Base-by-base conservation (phyloP, 345 rosid species). In the Moricandia arvensis region DNA sequence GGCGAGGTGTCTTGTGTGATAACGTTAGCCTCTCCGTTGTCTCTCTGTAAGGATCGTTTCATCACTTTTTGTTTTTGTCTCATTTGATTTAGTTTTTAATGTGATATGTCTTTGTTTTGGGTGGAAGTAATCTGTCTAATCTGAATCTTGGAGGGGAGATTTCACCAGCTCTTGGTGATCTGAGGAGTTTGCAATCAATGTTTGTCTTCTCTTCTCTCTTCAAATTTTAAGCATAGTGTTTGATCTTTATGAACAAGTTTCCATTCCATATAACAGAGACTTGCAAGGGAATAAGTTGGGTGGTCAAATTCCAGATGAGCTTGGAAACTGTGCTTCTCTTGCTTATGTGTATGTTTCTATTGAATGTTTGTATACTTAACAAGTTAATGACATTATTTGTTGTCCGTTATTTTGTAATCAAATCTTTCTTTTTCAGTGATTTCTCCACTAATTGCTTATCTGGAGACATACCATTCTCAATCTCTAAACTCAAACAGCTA, bases 231-330 rank as follows among this genome's bases (percentile, higher is more conserved):
- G 11, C 13, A 13, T 38, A 21, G 41, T 30, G 24, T 13, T 43
- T 8, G 4, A 12, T 71, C 6, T 16, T 21, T 18, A 35, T 7
- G 10, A 21, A 35, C 12, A 11, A 29, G 27, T 30, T 30, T 35
- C 21, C 30, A 31, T 57, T 69, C 15, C 2, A 2, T 8, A 30
- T 59, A 21, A 69, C 85, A 96, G 99, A 64, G 98, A 96, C 72
- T 81, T 96, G 65, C 90, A 82, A 75, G 97, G 96, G 13, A 96
- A 93, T 71, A 82, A 87, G 47, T 31, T 93, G 33, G 81, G 84
- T 0, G 99, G 98, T 24, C 99, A 93, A 80, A 89, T 96, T 31
- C 98, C 99, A 0, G 98, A 89, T 69, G 99, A 93, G 85, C 86
- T 91, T 60, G 99, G 99, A 51, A 86, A 93, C 78, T 96, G 98